A percentile compares a stretch with the other conserved stretches of the same genome.
These are phyloP conservation scores for Novakomyces olei DNA, from an alignment of 805 yeast species.

Conservation along the genomic window DNA sequence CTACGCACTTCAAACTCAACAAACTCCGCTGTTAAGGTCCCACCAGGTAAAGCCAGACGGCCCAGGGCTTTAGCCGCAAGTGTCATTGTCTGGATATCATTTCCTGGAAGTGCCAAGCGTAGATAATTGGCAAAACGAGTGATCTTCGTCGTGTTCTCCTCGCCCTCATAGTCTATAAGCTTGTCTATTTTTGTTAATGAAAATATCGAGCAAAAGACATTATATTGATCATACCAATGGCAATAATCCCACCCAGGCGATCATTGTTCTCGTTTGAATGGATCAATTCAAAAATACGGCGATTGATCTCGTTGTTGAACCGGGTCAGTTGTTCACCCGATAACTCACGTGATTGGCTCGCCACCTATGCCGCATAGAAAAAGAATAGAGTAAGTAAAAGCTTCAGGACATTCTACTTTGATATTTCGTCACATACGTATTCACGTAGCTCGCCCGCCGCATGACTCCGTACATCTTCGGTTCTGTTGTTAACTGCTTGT, in stretches of 20 bases:
- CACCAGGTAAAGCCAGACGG: slow-evolving; percentile 70
- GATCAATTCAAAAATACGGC: slow-evolving; percentile 63
- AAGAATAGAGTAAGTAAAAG: too few species aligned
- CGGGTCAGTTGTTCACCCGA: slow-evolving; percentile 62
- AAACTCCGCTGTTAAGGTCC: slow-evolving; percentile 71
- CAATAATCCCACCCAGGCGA: slow-evolving; percentile 75
- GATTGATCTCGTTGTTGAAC: slow-evolving; percentile 67
- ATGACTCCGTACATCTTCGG: slow-evolving; percentile 11
- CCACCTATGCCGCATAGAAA: too few species aligned
- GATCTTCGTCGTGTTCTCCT: slow-evolving; percentile 67
- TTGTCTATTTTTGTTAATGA: too few species aligned
- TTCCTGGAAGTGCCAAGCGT: slow-evolving; percentile 56
- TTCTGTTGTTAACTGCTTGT: slow-evolving; percentile 6
- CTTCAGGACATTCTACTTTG: too few species aligned
- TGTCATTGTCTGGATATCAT: slow-evolving; percentile 65
- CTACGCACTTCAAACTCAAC: slow-evolving; percentile 80
- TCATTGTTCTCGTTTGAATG: slow-evolving; percentile 51
- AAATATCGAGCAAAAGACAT: too few species aligned
- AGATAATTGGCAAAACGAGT: slow-evolving; percentile 81
- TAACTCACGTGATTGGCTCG: slow-evolving; percentile 54
- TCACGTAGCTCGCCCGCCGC: slow-evolving; percentile 54
- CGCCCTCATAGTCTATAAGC: slow-evolving; percentile 60
- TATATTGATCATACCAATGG: too few species aligned
- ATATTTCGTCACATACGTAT: too few species aligned
- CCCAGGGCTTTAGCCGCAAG: slow-evolving; percentile 77